A percentile compares a stretch with the other conserved stretches of the same genome.
These are phyloP conservation scores for Lentinula raphanica DNA, from an alignment of 768 basidiomycete genomes.

Conservation along the genomic window DNA sequence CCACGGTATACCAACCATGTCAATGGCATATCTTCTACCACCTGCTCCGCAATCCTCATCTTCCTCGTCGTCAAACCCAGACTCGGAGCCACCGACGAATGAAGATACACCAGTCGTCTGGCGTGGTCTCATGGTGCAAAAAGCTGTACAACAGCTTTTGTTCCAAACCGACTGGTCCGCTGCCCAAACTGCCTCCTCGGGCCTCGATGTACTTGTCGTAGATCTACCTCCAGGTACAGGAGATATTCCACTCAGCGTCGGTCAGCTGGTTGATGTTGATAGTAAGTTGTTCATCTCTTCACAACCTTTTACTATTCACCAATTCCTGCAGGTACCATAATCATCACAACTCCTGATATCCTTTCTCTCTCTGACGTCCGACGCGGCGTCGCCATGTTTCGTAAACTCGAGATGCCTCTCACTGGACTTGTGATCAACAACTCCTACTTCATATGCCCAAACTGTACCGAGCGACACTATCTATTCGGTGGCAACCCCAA, in stretches of 20 bases:
- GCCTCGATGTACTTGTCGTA: conserved; percentile 81
- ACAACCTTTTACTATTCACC: background rate
- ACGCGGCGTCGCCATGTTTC: conserved; percentile 90
- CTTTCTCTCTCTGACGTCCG: conserved; percentile 88
- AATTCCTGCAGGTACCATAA: conserved; percentile 65
- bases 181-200: conserved; percentile 19
- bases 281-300: conserved; percentile 54
- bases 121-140: conserved; percentile 98
- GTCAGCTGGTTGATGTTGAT: conserved; percentile 79
- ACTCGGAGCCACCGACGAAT: conserved; percentile 36
- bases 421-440: conserved; percentile 86
- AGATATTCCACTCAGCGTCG: conserved; percentile 89
- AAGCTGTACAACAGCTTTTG: conserved; percentile 91
- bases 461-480: conserved; percentile 58
- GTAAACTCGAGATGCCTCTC: conserved; percentile 83
- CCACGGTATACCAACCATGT: conserved; percentile 91
- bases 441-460: conserved; percentile 75
- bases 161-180: conserved; percentile 91
- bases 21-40: conserved; percentile 92
- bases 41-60: conserved; percentile 21
- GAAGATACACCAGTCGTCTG: conserved; percentile 84
- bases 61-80: background rate
- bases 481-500: conserved; percentile 61
- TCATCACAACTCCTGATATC: conserved; percentile 94
- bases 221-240: conserved; percentile 99